phyloP scores from a whole-genome alignment of 2,329 filamentous ascomycete genomes.

The Aspergillus sergii region DNA sequence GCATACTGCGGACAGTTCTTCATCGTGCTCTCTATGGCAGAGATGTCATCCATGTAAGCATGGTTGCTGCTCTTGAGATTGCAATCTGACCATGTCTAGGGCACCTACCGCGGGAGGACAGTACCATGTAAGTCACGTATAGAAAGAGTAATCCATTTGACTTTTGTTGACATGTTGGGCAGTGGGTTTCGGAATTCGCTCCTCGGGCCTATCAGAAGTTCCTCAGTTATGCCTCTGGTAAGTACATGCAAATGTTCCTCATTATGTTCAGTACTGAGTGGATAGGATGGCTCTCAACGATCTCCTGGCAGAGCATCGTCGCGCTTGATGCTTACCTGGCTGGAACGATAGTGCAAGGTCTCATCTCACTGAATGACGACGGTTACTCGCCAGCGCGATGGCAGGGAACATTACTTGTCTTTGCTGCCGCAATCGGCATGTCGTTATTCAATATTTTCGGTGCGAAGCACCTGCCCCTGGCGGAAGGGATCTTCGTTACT shows the following conservation, averaged over 20 bases:
- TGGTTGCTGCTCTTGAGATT: background rate
- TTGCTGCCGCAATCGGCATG: background rate
- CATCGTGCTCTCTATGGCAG: slow-evolving; percentile 2
- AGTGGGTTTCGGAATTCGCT: slow-evolving; percentile 8
- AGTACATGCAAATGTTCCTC: background rate
- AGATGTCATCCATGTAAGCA: slow-evolving; percentile 8
- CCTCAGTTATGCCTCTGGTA: slow-evolving; percentile 7
- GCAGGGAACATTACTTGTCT: slow-evolving; percentile 3
- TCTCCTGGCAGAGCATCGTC: slow-evolving; percentile 2
- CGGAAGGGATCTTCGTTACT: background rate
- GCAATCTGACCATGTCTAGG: background rate
- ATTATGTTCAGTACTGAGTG: background rate
- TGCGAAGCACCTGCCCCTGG: background rate
- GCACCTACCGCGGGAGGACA: slow-evolving; percentile 7
- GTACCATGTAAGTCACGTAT: background rate
- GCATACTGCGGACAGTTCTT: background rate
- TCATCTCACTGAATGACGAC: background rate
- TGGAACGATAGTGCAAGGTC: slow-evolving; percentile 2
- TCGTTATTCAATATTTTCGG: slow-evolving; percentile 3
- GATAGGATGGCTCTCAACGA: slow-evolving; percentile 2
- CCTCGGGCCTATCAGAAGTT: slow-evolving; percentile 2
- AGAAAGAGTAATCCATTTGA: background rate
- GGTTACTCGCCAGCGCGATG: background rate
- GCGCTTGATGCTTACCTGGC: slow-evolving; percentile 1
- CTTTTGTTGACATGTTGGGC: background rate